These are phyloP conservation scores for Fusarium pseudograminearum DNA, from an alignment of 2,329 filamentous ascomycete genomes.

Conservation along the genomic window DNA sequence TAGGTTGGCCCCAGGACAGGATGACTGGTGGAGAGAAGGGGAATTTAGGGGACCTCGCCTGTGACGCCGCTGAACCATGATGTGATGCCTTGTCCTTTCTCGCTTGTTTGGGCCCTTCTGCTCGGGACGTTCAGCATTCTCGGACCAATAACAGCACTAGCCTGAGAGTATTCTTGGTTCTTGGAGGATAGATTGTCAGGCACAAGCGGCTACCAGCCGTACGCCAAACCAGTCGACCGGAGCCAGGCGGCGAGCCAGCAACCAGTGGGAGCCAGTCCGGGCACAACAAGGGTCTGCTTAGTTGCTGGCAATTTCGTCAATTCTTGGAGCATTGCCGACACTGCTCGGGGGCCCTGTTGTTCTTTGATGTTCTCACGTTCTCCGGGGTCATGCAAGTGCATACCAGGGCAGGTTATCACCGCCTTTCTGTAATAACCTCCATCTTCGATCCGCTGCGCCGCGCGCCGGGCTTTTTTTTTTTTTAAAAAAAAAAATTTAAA, in stretches of 20 bases:
- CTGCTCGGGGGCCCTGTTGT: conserved; percentile 8
- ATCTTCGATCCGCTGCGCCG: conserved; percentile 7
- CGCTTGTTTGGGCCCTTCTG: conserved; percentile 22
- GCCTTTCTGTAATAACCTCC: conserved; percentile 6
- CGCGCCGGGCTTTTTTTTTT: conserved; percentile 1
- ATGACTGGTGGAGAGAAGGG: conserved; percentile 12
- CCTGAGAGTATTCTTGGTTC: conserved; percentile 10
- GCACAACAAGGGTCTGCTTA: conserved; percentile 13
- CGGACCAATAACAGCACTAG: conserved; percentile 9
- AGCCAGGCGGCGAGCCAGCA: conserved; percentile 19
- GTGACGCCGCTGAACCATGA: conserved; percentile 29
- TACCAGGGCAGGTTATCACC: conserved; percentile 21
- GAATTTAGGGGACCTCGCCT: conserved; percentile 29
- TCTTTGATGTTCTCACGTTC: conserved; percentile 21
- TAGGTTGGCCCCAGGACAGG: conserved; percentile 1
- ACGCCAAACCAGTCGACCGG: conserved; percentile 39
- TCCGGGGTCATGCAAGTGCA: conserved; percentile 19
- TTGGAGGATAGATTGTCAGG: conserved; percentile 40
- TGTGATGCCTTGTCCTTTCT: conserved; percentile 21
- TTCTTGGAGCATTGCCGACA: conserved; percentile 7
- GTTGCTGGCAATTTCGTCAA: conserved; percentile 13
- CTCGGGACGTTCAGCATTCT: conserved; percentile 1
- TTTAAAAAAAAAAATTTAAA: too few relatives aligned
- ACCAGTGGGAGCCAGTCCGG: conserved; percentile 30
- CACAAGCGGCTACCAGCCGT: conserved; percentile 31